phyloP scores from a whole-genome alignment of 371 early-diverging fungal genomes.

The Mortierella sp. region DNA sequence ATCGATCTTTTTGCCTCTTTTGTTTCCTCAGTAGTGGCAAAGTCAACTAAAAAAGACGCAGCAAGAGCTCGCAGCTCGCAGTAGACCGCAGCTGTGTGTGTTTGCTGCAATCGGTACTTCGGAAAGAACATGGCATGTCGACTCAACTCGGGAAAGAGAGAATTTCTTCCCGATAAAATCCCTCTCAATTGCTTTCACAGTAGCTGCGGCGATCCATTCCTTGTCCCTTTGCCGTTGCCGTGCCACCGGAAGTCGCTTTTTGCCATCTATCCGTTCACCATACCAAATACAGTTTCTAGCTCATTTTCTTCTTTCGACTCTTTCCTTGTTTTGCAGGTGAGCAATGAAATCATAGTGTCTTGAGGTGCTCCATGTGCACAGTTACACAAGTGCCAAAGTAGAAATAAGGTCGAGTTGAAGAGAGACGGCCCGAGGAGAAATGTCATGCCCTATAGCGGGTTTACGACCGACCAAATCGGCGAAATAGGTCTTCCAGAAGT shows the following conservation, averaged over 20 bases:
- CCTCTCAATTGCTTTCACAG: not conserved
- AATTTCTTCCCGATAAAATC: not conserved
- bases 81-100: not conserved
- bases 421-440: not conserved
- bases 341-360: slow-evolving; percentile 3
- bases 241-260: not conserved
- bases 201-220: not conserved
- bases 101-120: not conserved
- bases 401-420: not conserved
- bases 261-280: not conserved
- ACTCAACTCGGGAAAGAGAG: not conserved
- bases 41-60: not conserved
- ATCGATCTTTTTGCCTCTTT: too few relatives aligned
- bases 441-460: not conserved
- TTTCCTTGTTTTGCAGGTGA: not conserved
- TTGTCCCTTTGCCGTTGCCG: not conserved
- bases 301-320: not conserved
- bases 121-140: not conserved
- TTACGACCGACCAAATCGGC: not conserved
- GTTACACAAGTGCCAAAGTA: not conserved
- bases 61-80: too few relatives aligned
- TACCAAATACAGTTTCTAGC: not conserved
- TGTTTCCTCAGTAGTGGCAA: too few relatives aligned
- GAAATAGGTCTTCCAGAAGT: not conserved
- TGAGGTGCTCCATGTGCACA: not conserved